Conservation (phyloP, 73 alveolate species). For the Tetrahymena malaccensis region DNA sequence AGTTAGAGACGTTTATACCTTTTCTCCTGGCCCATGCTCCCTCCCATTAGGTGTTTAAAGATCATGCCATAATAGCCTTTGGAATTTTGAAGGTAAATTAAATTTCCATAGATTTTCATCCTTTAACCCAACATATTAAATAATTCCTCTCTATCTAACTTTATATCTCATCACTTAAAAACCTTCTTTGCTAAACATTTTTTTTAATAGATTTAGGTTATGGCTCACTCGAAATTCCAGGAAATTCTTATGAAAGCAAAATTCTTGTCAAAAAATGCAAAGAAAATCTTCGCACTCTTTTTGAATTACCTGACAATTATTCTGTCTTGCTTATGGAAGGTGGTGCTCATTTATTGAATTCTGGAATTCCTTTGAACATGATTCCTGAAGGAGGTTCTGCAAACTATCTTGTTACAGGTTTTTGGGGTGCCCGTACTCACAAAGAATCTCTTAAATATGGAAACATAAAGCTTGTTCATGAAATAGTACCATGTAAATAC, state of each 20-base stretch:
- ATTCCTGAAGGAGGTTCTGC: slow-evolving; percentile 56
- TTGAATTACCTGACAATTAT: slow-evolving; percentile 62
- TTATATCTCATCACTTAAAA: too few relatives aligned
- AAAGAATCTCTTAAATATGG: slow-evolving; percentile 66
- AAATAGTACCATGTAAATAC: not conserved
- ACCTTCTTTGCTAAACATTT: not conserved
- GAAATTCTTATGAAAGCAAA: slow-evolving; percentile 39
- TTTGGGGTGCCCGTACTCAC: slow-evolving; percentile 66
- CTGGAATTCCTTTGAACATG: slow-evolving; percentile 68
- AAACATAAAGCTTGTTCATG: slow-evolving; percentile 45
- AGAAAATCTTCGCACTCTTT: slow-evolving; percentile 52
- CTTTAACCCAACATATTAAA: not conserved
- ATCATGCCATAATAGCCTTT: not conserved
- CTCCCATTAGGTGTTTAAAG: slow-evolving; percentile 53
- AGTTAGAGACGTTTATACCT: slow-evolving; percentile 58
- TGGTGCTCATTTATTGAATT: slow-evolving; percentile 70
- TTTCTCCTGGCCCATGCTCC: slow-evolving; percentile 85
- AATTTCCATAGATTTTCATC: not conserved
- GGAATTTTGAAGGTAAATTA: not conserved
- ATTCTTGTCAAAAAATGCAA: slow-evolving; percentile 55
- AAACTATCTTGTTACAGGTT: slow-evolving; percentile 72
- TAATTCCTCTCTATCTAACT: too few relatives aligned
- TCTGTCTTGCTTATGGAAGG: slow-evolving; percentile 67
- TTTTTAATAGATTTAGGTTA: not conserved
- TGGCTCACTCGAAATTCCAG: not conserved